Conservation (phyloP, 2,329 filamentous ascomycete species). For the Aspergillus neoniger region DNA sequence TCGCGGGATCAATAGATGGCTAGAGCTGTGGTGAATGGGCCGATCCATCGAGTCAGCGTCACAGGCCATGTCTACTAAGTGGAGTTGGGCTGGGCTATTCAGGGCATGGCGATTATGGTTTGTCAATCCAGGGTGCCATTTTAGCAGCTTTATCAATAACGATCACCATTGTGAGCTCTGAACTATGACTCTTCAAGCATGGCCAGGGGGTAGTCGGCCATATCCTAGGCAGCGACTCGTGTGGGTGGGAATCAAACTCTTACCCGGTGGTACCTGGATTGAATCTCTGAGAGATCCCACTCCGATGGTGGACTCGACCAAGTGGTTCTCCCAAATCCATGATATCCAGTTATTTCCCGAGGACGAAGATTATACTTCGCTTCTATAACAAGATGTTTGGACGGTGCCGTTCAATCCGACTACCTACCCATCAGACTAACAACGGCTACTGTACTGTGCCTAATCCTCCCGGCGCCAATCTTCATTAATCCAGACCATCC, state of each 20-base stretch:
- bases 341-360: not conserved
- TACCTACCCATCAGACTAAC: slow-evolving; percentile 3
- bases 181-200: slow-evolving; percentile 7
- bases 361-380: not conserved
- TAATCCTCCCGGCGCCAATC: slow-evolving; percentile 26
- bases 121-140: slow-evolving; percentile 5
- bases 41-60: slow-evolving; percentile 16
- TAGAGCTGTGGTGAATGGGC: slow-evolving; percentile 6
- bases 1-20: slow-evolving; percentile 8
- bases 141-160: slow-evolving; percentile 6
- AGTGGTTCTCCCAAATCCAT: not conserved
- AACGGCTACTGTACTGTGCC: slow-evolving; percentile 19
- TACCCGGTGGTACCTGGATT: slow-evolving; percentile 22
- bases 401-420: not conserved
- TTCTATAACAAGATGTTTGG: not conserved
- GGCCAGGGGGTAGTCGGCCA: slow-evolving; percentile 1
- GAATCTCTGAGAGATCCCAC: slow-evolving; percentile 17
- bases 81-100: slow-evolving; percentile 14
- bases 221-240: slow-evolving; percentile 10
- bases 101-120: slow-evolving; percentile 16
- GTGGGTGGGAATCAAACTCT: slow-evolving; percentile 15
- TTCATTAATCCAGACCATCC: slow-evolving; percentile 25
- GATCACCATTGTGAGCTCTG: slow-evolving; percentile 7
- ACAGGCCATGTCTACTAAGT: slow-evolving; percentile 19
- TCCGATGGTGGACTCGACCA: slow-evolving; percentile 11